Conservation (phyloP, 768 basidiomycete genomes). For the Rhizopogon salebrosus region DNA sequence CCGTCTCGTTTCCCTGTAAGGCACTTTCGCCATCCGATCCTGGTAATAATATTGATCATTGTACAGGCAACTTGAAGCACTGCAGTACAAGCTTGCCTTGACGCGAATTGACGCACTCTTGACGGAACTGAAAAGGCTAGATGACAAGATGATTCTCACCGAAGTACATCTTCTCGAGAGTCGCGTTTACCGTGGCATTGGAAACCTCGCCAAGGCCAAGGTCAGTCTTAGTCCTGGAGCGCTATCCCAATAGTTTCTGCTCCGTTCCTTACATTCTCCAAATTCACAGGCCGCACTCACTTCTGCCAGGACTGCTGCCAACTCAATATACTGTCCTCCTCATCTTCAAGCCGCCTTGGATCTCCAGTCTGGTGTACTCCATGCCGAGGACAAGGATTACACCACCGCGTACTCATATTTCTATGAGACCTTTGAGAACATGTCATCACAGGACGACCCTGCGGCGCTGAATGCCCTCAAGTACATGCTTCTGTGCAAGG, state of each 20-base stretch:
- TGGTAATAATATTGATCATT: neutral
- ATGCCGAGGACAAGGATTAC: constrained; percentile 98
- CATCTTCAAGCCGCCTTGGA: constrained; percentile 58
- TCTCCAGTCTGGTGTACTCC: constrained; percentile 74
- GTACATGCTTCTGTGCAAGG: constrained; percentile 97
- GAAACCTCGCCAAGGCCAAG: constrained; percentile 88
- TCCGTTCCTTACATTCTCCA: neutral
- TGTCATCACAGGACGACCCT: constrained; percentile 72
- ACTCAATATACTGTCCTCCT: constrained; percentile 90
- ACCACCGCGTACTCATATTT: constrained; percentile 97
- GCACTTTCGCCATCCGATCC: constrained; percentile 1
- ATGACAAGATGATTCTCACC: constrained; percentile 97
- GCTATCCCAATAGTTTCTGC: neutral
- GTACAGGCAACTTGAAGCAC: constrained; percentile 65
- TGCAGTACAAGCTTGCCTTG: constrained; percentile 75
- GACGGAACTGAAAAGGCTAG: constrained; percentile 85
- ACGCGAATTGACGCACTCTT: constrained; percentile 81
- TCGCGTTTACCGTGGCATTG: constrained; percentile 82
- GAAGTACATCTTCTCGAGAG: constrained; percentile 95
- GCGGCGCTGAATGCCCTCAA: constrained; percentile 81
- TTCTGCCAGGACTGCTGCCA: constrained; percentile 88
- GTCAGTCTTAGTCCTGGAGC: constrained; percentile 35
- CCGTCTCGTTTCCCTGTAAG: constrained; percentile 71
- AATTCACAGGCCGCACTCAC: constrained; percentile 70
- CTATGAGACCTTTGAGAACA: constrained; percentile 92